phyloP scores from a whole-genome alignment of 306 rosid species.

The Quercus engelmannii region DNA sequence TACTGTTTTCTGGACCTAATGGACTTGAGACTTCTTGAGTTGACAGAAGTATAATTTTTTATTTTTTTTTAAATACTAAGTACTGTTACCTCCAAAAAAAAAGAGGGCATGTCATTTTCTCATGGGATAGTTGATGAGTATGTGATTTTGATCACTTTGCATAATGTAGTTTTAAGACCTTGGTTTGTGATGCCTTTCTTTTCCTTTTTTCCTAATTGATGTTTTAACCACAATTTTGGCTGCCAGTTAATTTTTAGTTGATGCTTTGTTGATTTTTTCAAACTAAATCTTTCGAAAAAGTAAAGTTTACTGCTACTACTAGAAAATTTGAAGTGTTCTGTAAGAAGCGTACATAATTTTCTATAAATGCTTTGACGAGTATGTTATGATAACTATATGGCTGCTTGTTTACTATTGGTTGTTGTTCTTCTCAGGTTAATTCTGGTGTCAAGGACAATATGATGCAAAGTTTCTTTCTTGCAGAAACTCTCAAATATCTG shows the following conservation, averaged over 20 bases:
- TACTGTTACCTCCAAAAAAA: too few species aligned
- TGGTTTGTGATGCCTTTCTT: not conserved
- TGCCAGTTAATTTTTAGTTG: not conserved
- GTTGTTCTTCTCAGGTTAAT: conserved; percentile 62
- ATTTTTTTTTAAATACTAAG: too few species aligned
- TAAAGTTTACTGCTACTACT: not conserved
- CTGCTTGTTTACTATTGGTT: conserved; percentile 5
- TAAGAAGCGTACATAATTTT: not conserved
- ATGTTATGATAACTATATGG: not conserved
- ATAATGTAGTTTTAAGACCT: too few species aligned
- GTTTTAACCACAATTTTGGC: not conserved
- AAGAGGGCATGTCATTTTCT: too few species aligned
- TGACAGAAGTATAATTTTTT: not conserved
- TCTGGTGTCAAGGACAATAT: conserved; percentile 85
- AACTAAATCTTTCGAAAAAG: not conserved
- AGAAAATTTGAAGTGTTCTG: not conserved
- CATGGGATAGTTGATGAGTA: too few species aligned
- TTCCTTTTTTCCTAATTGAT: not conserved
- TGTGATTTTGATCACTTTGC: too few species aligned
- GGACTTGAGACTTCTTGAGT: not conserved
- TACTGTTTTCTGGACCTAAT: not conserved
- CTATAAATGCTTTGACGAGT: too few species aligned
- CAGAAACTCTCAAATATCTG: conserved; percentile 92
- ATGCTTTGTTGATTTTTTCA: not conserved
- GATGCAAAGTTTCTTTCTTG: conserved; percentile 99